Conservation (phyloP, 2,329 filamentous ascomycete genomes). For the Ophiostoma ips region DNA sequence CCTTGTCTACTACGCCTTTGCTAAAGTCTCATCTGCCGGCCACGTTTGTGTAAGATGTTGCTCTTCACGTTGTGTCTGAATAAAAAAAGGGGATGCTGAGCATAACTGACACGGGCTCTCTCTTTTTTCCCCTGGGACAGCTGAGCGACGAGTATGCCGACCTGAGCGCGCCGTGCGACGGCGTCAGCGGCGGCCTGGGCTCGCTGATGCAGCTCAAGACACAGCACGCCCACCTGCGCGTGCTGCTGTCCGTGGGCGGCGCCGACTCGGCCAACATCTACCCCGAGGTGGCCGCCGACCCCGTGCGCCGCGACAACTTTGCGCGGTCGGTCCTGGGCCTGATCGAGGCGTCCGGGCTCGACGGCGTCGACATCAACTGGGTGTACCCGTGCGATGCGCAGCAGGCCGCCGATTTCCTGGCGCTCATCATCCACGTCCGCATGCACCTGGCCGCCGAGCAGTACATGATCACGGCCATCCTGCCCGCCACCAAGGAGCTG, state of each 20-base stretch:
- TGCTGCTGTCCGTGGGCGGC: slow-evolving; percentile 68
- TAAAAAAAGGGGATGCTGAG: no score
- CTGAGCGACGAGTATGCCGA: slow-evolving; percentile 68
- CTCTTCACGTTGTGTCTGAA: no score
- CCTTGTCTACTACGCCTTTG: slow-evolving; percentile 74
- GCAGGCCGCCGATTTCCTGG: slow-evolving; percentile 57
- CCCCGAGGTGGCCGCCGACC: slow-evolving; percentile 48
- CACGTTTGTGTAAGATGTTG: slow-evolving; percentile 47
- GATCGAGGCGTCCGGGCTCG: slow-evolving; percentile 55
- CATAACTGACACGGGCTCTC: no score
- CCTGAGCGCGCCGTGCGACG: slow-evolving; percentile 56
- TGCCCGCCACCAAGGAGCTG: slow-evolving; percentile 53
- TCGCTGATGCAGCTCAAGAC: slow-evolving; percentile 61
- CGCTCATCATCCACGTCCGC: slow-evolving; percentile 52
- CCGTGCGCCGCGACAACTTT: slow-evolving; percentile 52
- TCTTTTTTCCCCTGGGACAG: no score
- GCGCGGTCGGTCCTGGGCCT: slow-evolving; percentile 51
- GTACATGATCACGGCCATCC: slow-evolving; percentile 57
- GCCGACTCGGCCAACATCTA: slow-evolving; percentile 51
- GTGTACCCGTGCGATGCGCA: slow-evolving; percentile 54
- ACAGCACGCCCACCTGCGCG: slow-evolving; percentile 54
- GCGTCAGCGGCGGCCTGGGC: slow-evolving; percentile 54
- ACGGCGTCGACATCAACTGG: slow-evolving; percentile 74
- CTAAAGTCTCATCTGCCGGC: slow-evolving; percentile 57
- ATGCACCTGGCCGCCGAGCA: slow-evolving; percentile 51